Conservation (phyloP, 345 rosid species). For the Cardamine resedifolia region DNA sequence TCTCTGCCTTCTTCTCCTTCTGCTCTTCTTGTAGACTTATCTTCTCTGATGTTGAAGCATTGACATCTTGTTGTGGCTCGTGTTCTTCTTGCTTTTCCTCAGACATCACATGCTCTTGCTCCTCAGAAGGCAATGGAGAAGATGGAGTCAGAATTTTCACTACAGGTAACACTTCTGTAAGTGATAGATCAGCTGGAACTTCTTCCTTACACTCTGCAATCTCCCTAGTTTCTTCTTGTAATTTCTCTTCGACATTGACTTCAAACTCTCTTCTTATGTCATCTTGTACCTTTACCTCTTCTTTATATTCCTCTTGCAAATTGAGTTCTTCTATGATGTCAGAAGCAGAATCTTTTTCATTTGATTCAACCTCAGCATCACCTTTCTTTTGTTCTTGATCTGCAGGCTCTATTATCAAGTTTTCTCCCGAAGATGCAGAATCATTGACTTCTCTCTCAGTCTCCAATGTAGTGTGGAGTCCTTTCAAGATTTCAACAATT, state of each 20-base stretch:
- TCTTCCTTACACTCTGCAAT: slow-evolving; percentile 34
- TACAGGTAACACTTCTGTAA: slow-evolving; percentile 28
- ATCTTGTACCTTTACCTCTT: slow-evolving; percentile 19
- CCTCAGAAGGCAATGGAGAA: slow-evolving; percentile 18
- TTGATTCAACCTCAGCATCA: slow-evolving; percentile 4
- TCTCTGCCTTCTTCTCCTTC: slow-evolving; percentile 28
- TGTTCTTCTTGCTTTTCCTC: slow-evolving; percentile 22
- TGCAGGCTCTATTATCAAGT: background rate
- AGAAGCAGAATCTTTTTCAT: background rate
- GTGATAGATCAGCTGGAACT: slow-evolving; percentile 22
- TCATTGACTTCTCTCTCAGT: slow-evolving; percentile 12
- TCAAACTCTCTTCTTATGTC: background rate
- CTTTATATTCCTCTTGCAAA: slow-evolving; percentile 18
- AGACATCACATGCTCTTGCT: slow-evolving; percentile 22
- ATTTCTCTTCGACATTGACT: background rate
- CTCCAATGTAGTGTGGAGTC: slow-evolving; percentile 26
- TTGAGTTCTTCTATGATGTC: background rate
- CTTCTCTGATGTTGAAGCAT: slow-evolving; percentile 2
- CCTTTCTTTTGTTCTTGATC: background rate
- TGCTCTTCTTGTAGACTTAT: slow-evolving; percentile 19
- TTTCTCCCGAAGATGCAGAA: background rate
- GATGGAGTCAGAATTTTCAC: slow-evolving; percentile 30
- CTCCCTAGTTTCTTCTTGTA: slow-evolving; percentile 17
- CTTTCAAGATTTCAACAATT: slow-evolving; percentile 38
- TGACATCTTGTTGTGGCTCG: background rate